A percentile compares a stretch with the other conserved stretches of the same genome.
Evolutionary conservation across 257 asterid species (phyloP).

Genomic region (Solanum etuberosum): DNA sequence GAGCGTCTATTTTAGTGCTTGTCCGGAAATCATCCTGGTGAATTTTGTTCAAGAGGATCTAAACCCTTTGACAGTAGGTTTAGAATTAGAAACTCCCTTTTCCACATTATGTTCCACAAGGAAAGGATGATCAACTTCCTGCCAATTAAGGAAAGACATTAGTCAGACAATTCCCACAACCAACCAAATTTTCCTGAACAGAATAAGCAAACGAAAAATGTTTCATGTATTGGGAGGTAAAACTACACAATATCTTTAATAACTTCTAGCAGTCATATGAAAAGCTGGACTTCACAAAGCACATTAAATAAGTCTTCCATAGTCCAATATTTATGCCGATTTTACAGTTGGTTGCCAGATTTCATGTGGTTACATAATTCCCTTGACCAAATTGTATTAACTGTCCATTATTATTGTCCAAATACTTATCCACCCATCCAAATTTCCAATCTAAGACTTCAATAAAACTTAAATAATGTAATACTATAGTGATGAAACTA

Average conservation of each 20-base stretch:
- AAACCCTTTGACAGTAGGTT: too few relatives aligned
- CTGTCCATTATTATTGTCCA: too few relatives aligned
- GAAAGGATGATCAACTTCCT: background rate
- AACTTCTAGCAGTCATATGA: background rate
- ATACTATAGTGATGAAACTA: too few relatives aligned
- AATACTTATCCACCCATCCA: too few relatives aligned
- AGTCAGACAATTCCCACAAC: background rate
- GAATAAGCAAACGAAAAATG: background rate
- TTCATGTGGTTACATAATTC: background rate
- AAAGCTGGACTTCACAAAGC: background rate
- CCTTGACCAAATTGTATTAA: background rate
- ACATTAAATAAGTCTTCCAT: background rate
- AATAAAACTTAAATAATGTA: too few relatives aligned
- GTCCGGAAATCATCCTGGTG: too few relatives aligned
- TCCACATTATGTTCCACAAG: background rate
- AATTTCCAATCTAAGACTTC: too few relatives aligned
- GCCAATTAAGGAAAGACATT: background rate
- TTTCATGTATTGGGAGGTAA: background rate
- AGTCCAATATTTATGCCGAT: background rate
- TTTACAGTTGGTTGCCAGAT: background rate
- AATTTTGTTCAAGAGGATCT: too few relatives aligned
- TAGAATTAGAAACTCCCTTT: too few relatives aligned
- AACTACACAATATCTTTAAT: background rate
- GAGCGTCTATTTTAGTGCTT: too few relatives aligned
- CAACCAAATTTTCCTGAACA: too few relatives aligned